Percentiles rank a stretch among this genome's conserved stretches.
Evolutionary conservation across 2,329 filamentous ascomycete genomes (phyloP).

Genomic region (Teratosphaeriaceae sp.): DNA sequence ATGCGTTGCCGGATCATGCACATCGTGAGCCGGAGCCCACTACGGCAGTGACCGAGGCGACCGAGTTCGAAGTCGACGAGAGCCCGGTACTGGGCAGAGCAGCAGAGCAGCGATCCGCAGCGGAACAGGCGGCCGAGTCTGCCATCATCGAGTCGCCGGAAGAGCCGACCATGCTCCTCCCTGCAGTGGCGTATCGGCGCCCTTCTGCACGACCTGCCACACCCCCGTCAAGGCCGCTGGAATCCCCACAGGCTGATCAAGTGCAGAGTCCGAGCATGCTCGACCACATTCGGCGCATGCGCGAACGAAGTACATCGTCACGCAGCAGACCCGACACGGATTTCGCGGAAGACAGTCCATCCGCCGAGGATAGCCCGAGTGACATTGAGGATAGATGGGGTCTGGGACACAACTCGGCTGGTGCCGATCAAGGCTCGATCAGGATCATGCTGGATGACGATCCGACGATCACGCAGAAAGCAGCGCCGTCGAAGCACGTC

Average conservation of each 20-base stretch:
- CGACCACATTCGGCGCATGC: constrained; percentile 29
- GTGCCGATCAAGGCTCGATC: constrained; percentile 26
- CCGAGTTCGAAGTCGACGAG: constrained; percentile 44
- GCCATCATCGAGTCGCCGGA: constrained; percentile 3
- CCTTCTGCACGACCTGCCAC: constrained; percentile 5
- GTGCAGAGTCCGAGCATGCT: constrained; percentile 22
- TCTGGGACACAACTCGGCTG: constrained; percentile 13
- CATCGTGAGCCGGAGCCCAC: constrained; percentile 20
- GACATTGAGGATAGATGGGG: constrained; percentile 22
- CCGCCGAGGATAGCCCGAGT: constrained; percentile 18
- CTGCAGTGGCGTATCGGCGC: constrained; percentile 21
- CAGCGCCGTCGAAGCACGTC: constrained; percentile 14
- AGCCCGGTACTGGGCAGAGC: constrained; percentile 56
- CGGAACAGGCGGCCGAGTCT: constrained; percentile 7
- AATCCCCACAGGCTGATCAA: constrained; percentile 9
- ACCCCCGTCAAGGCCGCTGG: constrained; percentile 8
- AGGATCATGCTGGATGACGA: constrained; percentile 30
- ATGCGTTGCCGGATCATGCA: constrained; percentile 11
- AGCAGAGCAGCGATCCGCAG: constrained; percentile 4
- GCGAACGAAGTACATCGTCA: constrained; percentile 23
- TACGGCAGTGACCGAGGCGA: constrained; percentile 31
- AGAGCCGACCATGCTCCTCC: constrained; percentile 14
- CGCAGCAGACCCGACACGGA: constrained; percentile 24
- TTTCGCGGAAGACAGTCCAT: constrained; percentile 27
- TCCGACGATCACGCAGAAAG: constrained; percentile 11